Conservation (phyloP, 2,329 filamentous ascomycete genomes). For the Xylaria sp. region DNA sequence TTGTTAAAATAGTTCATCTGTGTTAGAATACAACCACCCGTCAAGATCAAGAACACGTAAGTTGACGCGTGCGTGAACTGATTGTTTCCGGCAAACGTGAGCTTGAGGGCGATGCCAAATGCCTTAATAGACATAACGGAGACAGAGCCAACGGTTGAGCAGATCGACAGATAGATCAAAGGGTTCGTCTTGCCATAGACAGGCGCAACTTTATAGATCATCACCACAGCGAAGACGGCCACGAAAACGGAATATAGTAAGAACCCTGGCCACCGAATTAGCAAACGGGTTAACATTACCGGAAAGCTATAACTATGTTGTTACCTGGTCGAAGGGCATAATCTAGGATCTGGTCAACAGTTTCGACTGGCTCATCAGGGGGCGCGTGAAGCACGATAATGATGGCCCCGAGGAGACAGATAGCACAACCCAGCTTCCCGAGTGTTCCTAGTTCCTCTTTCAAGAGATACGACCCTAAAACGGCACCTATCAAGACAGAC, state of each 20-base stretch:
- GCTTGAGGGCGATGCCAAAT: constrained; percentile 96
- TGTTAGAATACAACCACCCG: constrained; percentile 91
- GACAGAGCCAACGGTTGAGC: constrained; percentile 94
- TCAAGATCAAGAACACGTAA: constrained; percentile 96
- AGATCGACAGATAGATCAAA: constrained; percentile 96
- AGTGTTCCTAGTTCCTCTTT: constrained; percentile 89
- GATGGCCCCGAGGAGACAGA: constrained; percentile 94
- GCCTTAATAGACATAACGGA: constrained; percentile 99
- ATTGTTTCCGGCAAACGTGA: constrained; percentile 92
- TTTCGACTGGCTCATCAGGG: constrained; percentile 89
- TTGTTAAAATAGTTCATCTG: constrained; percentile 99
- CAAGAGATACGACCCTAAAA: constrained; percentile 94
- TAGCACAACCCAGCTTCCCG: constrained; percentile 94
- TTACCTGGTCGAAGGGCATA: constrained; percentile 92
- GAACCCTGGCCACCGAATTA: constrained; percentile 72
- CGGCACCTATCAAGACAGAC: constrained; percentile 93
- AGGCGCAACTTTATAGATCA: constrained; percentile 96
- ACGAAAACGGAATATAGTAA: constrained; percentile 86
- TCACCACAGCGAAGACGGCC: constrained; percentile 84
- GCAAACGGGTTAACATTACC: constrained; percentile 18
- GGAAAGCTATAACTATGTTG: constrained; percentile 39
- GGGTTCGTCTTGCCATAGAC: constrained; percentile 94
- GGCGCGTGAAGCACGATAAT: constrained; percentile 98
- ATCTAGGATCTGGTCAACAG: constrained; percentile 89
- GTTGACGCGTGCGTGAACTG: constrained; percentile 96